Conservation (phyloP, 2,329 filamentous ascomycete genomes). For the Alternaria tenuissima region DNA sequence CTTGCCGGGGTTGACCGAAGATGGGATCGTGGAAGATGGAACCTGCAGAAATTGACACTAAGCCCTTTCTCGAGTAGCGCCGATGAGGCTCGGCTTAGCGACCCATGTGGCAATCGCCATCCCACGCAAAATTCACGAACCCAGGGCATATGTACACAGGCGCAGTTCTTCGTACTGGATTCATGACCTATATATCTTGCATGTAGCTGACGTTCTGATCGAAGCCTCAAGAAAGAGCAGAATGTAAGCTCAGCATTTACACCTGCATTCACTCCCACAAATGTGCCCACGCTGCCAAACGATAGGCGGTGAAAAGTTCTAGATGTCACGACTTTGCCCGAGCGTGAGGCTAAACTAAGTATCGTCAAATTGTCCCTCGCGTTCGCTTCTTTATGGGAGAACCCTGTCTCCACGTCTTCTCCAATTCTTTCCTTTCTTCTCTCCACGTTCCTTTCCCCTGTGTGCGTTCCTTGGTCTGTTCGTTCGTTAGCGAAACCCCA, state of each 20-base stretch:
- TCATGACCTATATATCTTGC: neutral
- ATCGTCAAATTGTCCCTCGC: slow-evolving; percentile 21
- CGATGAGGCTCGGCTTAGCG: slow-evolving; percentile 16
- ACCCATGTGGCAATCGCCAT: slow-evolving; percentile 23
- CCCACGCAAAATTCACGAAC: slow-evolving; percentile 8
- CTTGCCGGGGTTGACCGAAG: slow-evolving; percentile 11
- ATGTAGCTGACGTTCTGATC: neutral
- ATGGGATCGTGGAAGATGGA: slow-evolving; percentile 1
- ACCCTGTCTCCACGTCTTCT: slow-evolving; percentile 28
- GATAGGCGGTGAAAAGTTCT: slow-evolving; percentile 47
- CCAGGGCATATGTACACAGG: neutral
- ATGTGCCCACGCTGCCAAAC: slow-evolving; percentile 32
- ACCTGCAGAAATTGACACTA: neutral
- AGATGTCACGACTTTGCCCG: slow-evolving; percentile 32
- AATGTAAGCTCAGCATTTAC: neutral
- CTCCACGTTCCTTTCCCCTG: slow-evolving; percentile 12
- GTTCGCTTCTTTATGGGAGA: neutral
- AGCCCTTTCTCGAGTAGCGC: slow-evolving; percentile 2
- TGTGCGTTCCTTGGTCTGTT: slow-evolving; percentile 8
- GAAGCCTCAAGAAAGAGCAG: neutral
- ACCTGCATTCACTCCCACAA: slow-evolving; percentile 3
- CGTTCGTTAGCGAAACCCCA: slow-evolving; percentile 16
- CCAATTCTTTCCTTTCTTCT: slow-evolving; percentile 23
- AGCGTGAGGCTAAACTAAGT: slow-evolving; percentile 40
- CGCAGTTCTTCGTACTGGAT: neutral